Percentiles rank a stretch among this genome's conserved stretches.
These are phyloP conservation scores for Halophytophthora polymorphica DNA, from an alignment of 352 stramenopile genomes.

Conservation along the genomic window DNA sequence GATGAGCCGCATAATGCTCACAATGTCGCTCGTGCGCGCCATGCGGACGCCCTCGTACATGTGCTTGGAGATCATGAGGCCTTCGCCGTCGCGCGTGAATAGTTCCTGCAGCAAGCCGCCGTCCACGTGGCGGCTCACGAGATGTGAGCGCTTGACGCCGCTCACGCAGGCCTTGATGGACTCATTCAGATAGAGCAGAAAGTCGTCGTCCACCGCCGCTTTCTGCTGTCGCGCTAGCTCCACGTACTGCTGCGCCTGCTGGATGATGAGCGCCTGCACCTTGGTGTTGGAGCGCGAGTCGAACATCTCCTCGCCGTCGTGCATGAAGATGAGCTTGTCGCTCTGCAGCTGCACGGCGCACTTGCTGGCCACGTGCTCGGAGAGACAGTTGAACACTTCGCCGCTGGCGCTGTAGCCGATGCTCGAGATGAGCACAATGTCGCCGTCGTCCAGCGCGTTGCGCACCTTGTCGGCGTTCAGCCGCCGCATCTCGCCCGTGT, in stretches of 20 bases:
- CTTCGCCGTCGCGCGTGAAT: constrained; percentile 96
- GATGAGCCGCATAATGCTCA: constrained; percentile 86
- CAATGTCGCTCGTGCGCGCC: constrained; percentile 91
- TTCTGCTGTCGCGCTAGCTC: constrained; percentile 60
- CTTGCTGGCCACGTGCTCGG: constrained; percentile 88
- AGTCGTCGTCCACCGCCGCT: constrained; percentile 56
- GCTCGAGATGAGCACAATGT: constrained; percentile 96
- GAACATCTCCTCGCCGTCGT: constrained; percentile 85
- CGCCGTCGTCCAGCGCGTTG: constrained; percentile 88
- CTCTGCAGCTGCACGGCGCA: constrained; percentile 77
- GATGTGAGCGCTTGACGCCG: constrained; percentile 80
- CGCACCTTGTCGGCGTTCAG: constrained; percentile 93
- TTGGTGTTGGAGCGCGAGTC: constrained; percentile 78
- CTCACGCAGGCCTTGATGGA: constrained; percentile 82
- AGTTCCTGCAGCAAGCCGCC: constrained; percentile 94
- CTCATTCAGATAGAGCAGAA: constrained; percentile 82
- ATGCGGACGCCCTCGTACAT: constrained; percentile 96
- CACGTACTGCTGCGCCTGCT: constrained; percentile 81
- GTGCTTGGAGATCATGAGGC: constrained; percentile 96
- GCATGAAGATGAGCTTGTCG: constrained; percentile 89
- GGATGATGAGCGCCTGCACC: constrained; percentile 76
- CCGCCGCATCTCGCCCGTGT: constrained; percentile 92
- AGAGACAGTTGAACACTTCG: constrained; percentile 91
- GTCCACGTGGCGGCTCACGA: constrained; percentile 85
- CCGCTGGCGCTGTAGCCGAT: constrained; percentile 95